Conservation (phyloP, 257 asterid genomes). For the Penstemon davidsonii region DNA sequence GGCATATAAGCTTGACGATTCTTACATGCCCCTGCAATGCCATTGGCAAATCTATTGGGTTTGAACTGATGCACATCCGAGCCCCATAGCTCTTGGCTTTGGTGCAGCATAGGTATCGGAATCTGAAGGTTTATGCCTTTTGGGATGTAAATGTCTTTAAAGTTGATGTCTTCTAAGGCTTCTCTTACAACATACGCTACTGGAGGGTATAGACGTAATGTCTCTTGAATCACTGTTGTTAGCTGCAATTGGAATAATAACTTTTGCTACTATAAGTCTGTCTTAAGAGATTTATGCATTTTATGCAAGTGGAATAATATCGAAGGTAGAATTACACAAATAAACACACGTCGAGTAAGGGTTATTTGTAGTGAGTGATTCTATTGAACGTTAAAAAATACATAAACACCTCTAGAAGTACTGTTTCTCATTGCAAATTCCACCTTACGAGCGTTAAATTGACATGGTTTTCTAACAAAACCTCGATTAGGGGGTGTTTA, state of each 20-base stretch:
- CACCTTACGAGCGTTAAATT: no score
- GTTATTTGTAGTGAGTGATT: no score
- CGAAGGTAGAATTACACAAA: no score
- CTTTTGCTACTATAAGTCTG: no score
- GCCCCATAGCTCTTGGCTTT: conserved; percentile 54
- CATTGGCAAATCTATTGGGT: conserved; percentile 66
- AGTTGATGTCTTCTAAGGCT: conserved; percentile 55
- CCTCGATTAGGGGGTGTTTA: no score
- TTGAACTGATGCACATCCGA: conserved; percentile 47
- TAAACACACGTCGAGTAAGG: no score
- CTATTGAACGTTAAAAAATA: no score
- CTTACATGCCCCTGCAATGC: conserved; percentile 60
- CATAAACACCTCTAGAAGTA: no score
- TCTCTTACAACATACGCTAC: conserved; percentile 61
- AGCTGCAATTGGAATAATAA: conserved; percentile 43
- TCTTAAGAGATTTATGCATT: no score
- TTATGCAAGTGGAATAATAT: no score
- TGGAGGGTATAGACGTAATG: conserved; percentile 72
- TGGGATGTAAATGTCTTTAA: conserved; percentile 52
- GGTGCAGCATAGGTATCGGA: conserved; percentile 56
- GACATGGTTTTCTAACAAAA: no score
- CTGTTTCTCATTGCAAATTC: no score
- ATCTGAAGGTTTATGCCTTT: conserved; percentile 60
- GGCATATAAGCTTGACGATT: conserved; percentile 73
- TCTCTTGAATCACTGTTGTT: conserved; percentile 62